Evolutionary conservation across 2,329 filamentous ascomycete species (phyloP).

Genomic region (Fusarium circinatum): DNA sequence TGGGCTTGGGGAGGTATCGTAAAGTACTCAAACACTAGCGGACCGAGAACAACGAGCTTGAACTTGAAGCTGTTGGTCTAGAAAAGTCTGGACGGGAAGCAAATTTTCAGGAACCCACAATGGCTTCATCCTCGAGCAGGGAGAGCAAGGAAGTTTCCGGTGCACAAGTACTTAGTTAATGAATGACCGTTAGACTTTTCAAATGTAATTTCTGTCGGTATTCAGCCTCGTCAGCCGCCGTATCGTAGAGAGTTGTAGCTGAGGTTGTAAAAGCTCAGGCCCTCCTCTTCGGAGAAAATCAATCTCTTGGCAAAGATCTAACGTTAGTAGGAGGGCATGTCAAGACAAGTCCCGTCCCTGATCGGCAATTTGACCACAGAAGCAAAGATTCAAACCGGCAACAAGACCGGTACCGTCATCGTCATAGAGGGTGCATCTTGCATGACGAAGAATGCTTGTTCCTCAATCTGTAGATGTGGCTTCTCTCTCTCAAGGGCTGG

Average conservation of each 20-base stretch:
- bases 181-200: conserved; percentile 9
- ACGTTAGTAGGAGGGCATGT: conserved; percentile 13
- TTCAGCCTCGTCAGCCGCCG: conserved; percentile 6
- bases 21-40: conserved; percentile 20
- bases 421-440: conserved; percentile 24
- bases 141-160: conserved; percentile 7
- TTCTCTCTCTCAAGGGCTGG: conserved; percentile 4
- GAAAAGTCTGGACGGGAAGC: conserved; percentile 31
- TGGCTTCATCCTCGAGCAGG: conserved; percentile 4
- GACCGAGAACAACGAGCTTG: neutral
- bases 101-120: conserved; percentile 36
- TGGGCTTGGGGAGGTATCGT: conserved; percentile 1
- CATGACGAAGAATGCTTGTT: conserved; percentile 23
- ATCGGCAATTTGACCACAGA: conserved; percentile 32
- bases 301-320: conserved; percentile 39
- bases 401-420: neutral
- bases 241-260: neutral
- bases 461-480: conserved; percentile 16
- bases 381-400: neutral
- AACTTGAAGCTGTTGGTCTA: conserved; percentile 16
- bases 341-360: conserved; percentile 32
- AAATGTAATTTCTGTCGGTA: neutral
- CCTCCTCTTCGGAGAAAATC: conserved; percentile 35
- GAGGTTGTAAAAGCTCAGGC: conserved; percentile 16
- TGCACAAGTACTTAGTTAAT: neutral